Base-by-base conservation (phyloP, 257 asterid species). In the Forsythia viridissima region DNA sequence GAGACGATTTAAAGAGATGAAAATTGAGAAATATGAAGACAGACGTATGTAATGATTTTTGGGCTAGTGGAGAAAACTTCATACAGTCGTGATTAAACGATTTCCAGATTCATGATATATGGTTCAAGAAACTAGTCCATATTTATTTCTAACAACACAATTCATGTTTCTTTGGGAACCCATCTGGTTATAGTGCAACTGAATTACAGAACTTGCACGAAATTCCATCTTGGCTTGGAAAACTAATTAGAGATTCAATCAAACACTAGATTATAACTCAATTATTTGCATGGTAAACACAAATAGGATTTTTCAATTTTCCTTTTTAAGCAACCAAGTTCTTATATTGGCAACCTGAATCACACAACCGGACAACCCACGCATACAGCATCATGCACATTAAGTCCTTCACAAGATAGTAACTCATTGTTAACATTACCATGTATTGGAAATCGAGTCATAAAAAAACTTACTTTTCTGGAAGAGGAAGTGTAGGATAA, bases 391-490 rank as follows among this genome's bases (percentile, higher is more conserved):
- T 51, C 65, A 8, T 38, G 59, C 83, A 66, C 61, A 77, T 42
- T 38, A 13, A 51, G 6, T 6, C 15, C 18, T 69, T 40, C 43
- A 24, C 38, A 30, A 43, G n/a, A 42, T 57, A n/a, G 34, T 57
- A n/a, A 57, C 66, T n/a, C 66, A 7, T 57, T 44, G 40, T 7
- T 13, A 40, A 55, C 6, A 52, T 18, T 8, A 66, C 16, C 48
- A 63, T 34, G 18, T 13, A 21, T 20, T 24, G 38, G 38, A 61
- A 8, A 61, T 24, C 8, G 38, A 61, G 6, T 24, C 38, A 61
- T n/a, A 6, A 8, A 4, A 36, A 34, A 18, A 80, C 92, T 83
- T 87, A 93, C 97, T 88, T 93, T 72, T 85, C 86, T 18, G 97
- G 97, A 67, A 89, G 89, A 76, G 72, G 75, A 30, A 87, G 77